phyloP scores from a whole-genome alignment of 164 flowering plant species.

The Cinnamomum micranthum region DNA sequence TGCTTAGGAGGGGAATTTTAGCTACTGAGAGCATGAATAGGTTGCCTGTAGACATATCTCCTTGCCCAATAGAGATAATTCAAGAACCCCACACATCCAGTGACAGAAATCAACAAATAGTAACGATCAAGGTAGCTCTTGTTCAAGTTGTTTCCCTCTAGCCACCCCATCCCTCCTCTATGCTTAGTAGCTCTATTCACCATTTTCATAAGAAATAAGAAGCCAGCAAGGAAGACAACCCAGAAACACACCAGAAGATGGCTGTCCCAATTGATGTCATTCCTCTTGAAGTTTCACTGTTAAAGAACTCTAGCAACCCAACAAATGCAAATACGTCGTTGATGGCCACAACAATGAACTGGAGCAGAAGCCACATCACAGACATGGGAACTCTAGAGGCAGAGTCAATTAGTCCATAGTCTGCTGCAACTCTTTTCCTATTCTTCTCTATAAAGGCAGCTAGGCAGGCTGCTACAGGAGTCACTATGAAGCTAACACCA shows the following conservation, averaged over 20 bases:
- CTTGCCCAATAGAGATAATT: slow-evolving; percentile 11
- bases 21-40: not conserved
- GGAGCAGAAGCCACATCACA: slow-evolving; percentile 7
- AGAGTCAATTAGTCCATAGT: slow-evolving; percentile 5
- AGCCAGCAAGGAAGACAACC: slow-evolving; percentile 66
- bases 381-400: slow-evolving; percentile 6
- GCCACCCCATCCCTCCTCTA: slow-evolving; percentile 29
- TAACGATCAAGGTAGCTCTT: slow-evolving; percentile 21
- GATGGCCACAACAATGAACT: slow-evolving; percentile 7
- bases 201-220: slow-evolving; percentile 46
- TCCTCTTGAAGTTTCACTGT: slow-evolving; percentile 60
- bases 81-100: slow-evolving; percentile 18
- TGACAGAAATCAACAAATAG: slow-evolving; percentile 26
- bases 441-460: slow-evolving; percentile 58
- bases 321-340: slow-evolving; percentile 2
- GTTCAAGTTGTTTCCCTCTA: slow-evolving; percentile 26
- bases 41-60: slow-evolving; percentile 18
- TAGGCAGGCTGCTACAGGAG: slow-evolving; percentile 34
- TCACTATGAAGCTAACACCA: slow-evolving; percentile 41
- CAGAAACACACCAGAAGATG: slow-evolving; percentile 51
- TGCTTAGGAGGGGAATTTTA: not conserved
- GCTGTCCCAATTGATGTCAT: slow-evolving; percentile 75
- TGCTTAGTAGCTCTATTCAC: slow-evolving; percentile 40
- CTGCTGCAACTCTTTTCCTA: slow-evolving; percentile 35
- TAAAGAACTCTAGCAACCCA: slow-evolving; percentile 72